Percentiles rank a stretch among this genome's conserved stretches.
phyloP scores from a whole-genome alignment of 306 rosid genomes.

The Boehmeria nivea region DNA sequence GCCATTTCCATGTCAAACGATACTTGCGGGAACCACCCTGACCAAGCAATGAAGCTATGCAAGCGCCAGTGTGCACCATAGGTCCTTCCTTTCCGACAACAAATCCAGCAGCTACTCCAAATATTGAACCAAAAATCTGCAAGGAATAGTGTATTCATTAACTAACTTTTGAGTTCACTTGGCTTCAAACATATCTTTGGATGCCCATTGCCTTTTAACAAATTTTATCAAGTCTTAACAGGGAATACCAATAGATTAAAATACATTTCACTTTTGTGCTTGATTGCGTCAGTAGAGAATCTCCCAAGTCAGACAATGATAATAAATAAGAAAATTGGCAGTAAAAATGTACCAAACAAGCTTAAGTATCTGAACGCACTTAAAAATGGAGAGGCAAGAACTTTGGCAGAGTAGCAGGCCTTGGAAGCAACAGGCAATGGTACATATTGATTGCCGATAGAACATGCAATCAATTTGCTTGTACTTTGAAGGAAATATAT shows the following conservation, averaged over 20 bases:
- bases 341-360: no score
- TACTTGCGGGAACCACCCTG: constrained; percentile 79
- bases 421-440: no score
- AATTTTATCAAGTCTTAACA: no score
- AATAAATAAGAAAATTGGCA: no score
- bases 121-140: constrained; percentile 75
- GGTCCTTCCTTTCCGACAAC: constrained; percentile 88
- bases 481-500: no score
- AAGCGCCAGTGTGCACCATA: constrained; percentile 85
- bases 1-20: constrained; percentile 65
- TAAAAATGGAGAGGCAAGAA: no score
- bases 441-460: no score
- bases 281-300: not conserved
- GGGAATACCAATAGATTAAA: not conserved
- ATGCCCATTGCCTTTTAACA: not conserved
- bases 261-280: not conserved
- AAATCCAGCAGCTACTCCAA: constrained; percentile 77
- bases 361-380: no score
- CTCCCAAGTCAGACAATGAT: no score
- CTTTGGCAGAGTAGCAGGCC: no score
- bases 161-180: not conserved
- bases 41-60: constrained; percentile 69
- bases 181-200: not conserved
- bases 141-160: constrained; percentile 8
- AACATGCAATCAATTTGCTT: no score